These are phyloP conservation scores for Nicotiana obtusifolia DNA, from an alignment of 257 asterid species.

Conservation along the genomic window DNA sequence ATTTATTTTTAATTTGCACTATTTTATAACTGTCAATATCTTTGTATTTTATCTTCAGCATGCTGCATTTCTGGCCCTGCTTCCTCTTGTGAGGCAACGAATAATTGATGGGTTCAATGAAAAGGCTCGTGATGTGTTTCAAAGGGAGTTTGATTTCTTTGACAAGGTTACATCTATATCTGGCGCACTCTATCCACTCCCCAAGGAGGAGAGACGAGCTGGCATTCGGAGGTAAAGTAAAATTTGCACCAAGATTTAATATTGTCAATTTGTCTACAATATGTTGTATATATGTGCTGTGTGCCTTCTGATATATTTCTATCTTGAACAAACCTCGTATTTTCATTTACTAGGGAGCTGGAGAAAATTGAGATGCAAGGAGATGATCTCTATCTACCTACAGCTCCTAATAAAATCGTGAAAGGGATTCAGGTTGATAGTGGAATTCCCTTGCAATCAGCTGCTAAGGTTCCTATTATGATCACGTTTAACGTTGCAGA, in stretches of 20 bases:
- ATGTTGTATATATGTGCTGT: not conserved
- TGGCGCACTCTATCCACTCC: conserved; percentile 86
- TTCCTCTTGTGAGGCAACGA: conserved; percentile 78
- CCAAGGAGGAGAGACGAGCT: conserved; percentile 94
- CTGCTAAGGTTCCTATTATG: conserved; percentile 99
- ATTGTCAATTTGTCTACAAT: not conserved
- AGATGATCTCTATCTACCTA: conserved; percentile 94
- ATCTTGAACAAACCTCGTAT: not conserved
- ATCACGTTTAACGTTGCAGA: conserved; percentile 93
- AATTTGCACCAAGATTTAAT: conserved; percentile 15
- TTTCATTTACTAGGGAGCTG: conserved; percentile 58
- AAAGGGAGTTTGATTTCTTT: conserved; percentile 92
- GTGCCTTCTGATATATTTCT: not conserved
- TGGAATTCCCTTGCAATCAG: conserved; percentile 97
- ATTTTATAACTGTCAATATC: not conserved
- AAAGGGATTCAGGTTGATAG: conserved; percentile 89
- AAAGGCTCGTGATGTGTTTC: conserved; percentile 67
- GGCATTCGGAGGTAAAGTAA: conserved; percentile 75
- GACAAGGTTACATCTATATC: conserved; percentile 98
- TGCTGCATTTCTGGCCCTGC: conserved; percentile 60
- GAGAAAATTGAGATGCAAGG: conserved; percentile 86
- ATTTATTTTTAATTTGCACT: not conserved
- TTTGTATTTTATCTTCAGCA: conserved; percentile 42
- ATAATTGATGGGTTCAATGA: conserved; percentile 78
- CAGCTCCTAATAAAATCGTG: conserved; percentile 84